These are phyloP conservation scores for Aeschynomene evenia DNA, from an alignment of 306 rosid genomes.

Conservation along the genomic window DNA sequence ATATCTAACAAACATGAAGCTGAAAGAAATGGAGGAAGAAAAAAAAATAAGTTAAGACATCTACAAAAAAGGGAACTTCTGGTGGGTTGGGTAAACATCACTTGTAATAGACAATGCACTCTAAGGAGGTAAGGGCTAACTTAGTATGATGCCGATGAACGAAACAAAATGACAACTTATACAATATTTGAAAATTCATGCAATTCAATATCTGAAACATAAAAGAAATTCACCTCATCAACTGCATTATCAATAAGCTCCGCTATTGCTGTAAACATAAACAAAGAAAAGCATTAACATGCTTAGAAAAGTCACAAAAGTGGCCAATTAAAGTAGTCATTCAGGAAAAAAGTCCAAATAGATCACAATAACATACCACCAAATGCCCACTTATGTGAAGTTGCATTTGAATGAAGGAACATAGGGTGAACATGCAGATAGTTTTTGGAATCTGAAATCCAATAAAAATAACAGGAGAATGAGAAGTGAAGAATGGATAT, in stretches of 20 bases:
- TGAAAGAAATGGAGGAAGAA: background rate
- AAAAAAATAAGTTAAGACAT: background rate
- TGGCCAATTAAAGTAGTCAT: constrained; percentile 1
- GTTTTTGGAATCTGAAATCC: constrained; percentile 60
- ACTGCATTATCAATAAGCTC: constrained; percentile 93
- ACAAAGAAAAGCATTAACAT: background rate
- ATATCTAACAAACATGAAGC: background rate
- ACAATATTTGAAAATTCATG: constrained; percentile 15
- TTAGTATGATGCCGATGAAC: constrained; percentile 2
- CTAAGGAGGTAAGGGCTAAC: background rate
- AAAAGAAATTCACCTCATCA: constrained; percentile 72
- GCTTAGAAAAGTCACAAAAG: background rate
- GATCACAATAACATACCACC: constrained; percentile 66
- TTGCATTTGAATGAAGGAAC: constrained; percentile 98
- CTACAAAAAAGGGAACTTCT: constrained; percentile 1
- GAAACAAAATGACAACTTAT: background rate
- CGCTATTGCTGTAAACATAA: constrained; percentile 70
- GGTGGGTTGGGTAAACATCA: background rate
- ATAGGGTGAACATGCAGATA: constrained; percentile 75
- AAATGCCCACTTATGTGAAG: constrained; percentile 96
- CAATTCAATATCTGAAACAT: constrained; percentile 21
- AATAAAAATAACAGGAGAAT: constrained; percentile 9
- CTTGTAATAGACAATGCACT: background rate
- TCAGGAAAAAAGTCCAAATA: background rate
- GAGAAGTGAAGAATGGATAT: constrained; percentile 16